A percentile compares a stretch with the other conserved stretches of the same genome.
phyloP scores from a whole-genome alignment of 345 rosid genomes.

The Excoecaria cochinchinensis region DNA sequence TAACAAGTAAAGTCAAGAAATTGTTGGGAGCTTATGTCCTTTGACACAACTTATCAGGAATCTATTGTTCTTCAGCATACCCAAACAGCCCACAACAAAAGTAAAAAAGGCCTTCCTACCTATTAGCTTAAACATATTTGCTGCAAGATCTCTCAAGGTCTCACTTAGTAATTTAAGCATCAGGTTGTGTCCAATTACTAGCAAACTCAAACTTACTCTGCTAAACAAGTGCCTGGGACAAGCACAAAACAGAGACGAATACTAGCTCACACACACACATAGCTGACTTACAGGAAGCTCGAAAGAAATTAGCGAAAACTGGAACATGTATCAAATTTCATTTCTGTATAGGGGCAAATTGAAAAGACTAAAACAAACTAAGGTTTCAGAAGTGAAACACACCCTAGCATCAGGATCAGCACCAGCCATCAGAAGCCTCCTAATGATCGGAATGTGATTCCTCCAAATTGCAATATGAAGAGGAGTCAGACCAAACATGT shows the following conservation, averaged over 20 bases:
- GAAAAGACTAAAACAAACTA: background rate
- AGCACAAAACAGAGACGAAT: no score
- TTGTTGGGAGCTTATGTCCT: background rate
- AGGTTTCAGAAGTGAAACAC: slow-evolving; percentile 32
- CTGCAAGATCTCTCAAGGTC: background rate
- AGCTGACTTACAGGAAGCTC: background rate
- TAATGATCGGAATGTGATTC: slow-evolving; percentile 83
- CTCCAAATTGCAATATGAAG: slow-evolving; percentile 94
- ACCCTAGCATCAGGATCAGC: slow-evolving; percentile 99
- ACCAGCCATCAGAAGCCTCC: slow-evolving; percentile 85
- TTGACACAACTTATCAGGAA: background rate
- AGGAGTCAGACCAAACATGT: slow-evolving; percentile 74
- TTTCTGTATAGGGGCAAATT: background rate
- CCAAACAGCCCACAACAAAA: no score
- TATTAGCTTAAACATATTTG: background rate
- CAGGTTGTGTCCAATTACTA: background rate
- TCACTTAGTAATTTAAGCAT: background rate
- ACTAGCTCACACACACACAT: no score
- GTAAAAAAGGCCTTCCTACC: background rate
- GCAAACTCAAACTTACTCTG: background rate
- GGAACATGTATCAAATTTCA: background rate
- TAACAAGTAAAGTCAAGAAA: background rate
- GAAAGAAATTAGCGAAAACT: background rate
- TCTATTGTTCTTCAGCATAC: no score
- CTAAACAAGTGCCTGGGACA: background rate